A percentile compares a stretch with the other conserved stretches of the same genome.
These are phyloP conservation scores for Scopulariopsis brevicaulis DNA, from an alignment of 2,329 filamentous ascomycete genomes.

Conservation along the genomic window DNA sequence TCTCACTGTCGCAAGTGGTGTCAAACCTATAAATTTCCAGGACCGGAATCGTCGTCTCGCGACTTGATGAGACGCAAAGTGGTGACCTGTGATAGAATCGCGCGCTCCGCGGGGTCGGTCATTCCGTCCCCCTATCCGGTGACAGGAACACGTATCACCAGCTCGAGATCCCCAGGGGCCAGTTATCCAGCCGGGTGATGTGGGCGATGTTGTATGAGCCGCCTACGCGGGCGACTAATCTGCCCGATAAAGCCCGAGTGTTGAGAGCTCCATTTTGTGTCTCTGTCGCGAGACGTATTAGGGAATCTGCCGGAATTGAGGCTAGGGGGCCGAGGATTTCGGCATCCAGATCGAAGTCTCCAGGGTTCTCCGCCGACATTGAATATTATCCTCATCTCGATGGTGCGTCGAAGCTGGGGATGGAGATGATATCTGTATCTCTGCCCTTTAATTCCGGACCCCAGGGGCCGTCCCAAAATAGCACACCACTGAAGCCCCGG, in stretches of 20 bases:
- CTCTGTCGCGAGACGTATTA: neutral
- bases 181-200: neutral
- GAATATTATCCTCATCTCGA: too few species aligned
- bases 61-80: neutral
- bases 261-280: neutral
- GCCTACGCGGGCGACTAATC: neutral
- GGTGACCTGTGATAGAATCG: neutral
- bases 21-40: constrained; percentile 9
- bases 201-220: neutral
- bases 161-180: too few species aligned
- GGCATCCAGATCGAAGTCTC: neutral
- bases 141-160: neutral
- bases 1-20: constrained; percentile 7
- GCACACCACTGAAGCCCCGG: too few species aligned
- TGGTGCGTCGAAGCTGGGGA: too few species aligned
- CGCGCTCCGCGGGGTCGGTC: neutral
- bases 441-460: too few species aligned
- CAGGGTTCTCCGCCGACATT: too few species aligned
- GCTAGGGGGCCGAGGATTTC: neutral
- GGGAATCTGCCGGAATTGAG: neutral
- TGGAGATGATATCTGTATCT: too few species aligned
- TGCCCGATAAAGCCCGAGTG: neutral
- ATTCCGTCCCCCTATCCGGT: neutral
- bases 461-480: too few species aligned
- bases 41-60: constrained; percentile 7